Evolutionary conservation across 1,139 yeast species (phyloP).

Genomic region (Petasospora fabianii): DNA sequence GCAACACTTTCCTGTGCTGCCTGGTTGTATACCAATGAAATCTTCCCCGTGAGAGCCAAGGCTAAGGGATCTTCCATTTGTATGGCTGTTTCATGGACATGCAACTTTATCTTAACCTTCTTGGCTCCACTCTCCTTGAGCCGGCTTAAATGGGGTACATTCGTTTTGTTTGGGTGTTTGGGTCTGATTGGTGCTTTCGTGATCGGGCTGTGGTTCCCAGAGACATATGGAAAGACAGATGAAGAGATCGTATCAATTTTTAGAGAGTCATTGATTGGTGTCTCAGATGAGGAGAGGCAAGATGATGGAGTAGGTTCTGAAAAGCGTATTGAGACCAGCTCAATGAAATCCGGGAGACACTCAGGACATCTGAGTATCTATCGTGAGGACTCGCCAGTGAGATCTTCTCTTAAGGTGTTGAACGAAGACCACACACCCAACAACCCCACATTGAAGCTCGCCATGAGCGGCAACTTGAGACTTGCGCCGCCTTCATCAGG

Average conservation of each 20-base stretch:
- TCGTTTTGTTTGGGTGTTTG: constrained; percentile 37
- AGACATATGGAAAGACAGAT: constrained; percentile 35
- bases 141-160: constrained; percentile 40
- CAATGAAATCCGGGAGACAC: no score
- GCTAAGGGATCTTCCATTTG: constrained; percentile 52
- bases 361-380: no score
- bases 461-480: constrained; percentile 1
- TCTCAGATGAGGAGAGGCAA: neutral
- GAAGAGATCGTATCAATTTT: constrained; percentile 22
- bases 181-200: constrained; percentile 35
- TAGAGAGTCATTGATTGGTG: neutral
- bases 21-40: constrained; percentile 55
- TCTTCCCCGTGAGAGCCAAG: constrained; percentile 45
- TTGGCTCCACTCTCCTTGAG: constrained; percentile 42
- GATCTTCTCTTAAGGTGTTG: neutral
- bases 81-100: constrained; percentile 50
- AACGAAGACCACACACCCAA: constrained; percentile 1
- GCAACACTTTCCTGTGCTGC: constrained; percentile 45
- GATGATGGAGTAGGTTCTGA: neutral
- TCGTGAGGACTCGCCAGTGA: no score
- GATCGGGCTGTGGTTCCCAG: constrained; percentile 39
- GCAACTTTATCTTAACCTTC: constrained; percentile 40
- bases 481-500: constrained; percentile 13
- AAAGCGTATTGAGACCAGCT: neutral
- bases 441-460: no score